Base-by-base conservation (phyloP, 371 early-diverging fungal species). In the Blakeslea trispora region DNA sequence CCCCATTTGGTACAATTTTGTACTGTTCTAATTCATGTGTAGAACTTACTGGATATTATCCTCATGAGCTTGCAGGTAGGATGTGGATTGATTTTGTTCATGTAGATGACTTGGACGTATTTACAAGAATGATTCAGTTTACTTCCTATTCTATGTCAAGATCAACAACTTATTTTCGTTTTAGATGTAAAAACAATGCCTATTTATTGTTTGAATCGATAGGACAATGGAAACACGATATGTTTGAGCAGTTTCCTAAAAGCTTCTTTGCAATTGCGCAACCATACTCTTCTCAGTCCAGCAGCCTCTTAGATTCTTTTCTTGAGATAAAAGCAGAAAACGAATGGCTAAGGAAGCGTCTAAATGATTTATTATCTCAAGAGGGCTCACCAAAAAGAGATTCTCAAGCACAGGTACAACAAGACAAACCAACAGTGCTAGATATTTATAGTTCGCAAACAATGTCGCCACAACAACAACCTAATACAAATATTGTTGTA, bases 21-120 rank as follows among this genome's bases (percentile, higher is more conserved):
- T 84, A 72, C 54, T 75, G 78, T 43, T 80, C 81, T n/a, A 77
- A 82, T 1, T 79, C 82, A 3, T 80, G 72, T 23, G 48, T 64
- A 10, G 64, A 75, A 37, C 50, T 72, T n/a, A 68, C 80, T 11
- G 83, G 82, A 3, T 79, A 79, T 53, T 56, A 66, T 1, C 73
- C 77, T 3, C 71, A 71, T 8, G 84, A 85, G 39, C 68, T 83
- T 22, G 63, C 72, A 4, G 79, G 79, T 5, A 68, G 66, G n/a
- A 63, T 54, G 13, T 59, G 83, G 41, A 66, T 64, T 31, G 77
- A 81, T 46, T 75, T 79, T 55, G 51, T 82, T 18, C 84, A 86
- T 55, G 58, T 68, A 6, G 82, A 83, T 34, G 86, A 86, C 59
- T 45, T 75, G 1, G 74, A 74, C 46, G 66, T 69, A 39, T 74